Evolutionary conservation across 2,329 filamentous ascomycete species (phyloP), one percentile per base, ranked within the genome.

Genomic region (Plenodomus lindquistii): DNA sequence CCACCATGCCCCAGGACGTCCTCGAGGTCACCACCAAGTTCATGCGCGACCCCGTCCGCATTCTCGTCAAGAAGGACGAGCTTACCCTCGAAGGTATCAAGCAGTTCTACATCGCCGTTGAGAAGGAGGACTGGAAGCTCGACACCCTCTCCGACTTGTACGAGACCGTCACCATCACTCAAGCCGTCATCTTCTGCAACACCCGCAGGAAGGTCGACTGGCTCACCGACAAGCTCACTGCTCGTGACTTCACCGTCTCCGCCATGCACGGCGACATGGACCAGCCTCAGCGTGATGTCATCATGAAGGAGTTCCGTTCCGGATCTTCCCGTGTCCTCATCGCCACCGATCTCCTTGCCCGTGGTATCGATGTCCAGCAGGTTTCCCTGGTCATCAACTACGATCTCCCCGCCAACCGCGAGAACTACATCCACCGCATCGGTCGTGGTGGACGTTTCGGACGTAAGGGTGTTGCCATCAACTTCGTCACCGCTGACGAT

Each of bases 261-360:
- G 92, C 93, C 79, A 97, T 99, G 94, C 94, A 99, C 84, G 94
- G 94, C 76, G 94, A 99, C 74, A 99, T 99, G 94, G 91, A 96
- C 78, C 92, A 97, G 82, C 81, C 80, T 71, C 91, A 97, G 84
- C 92, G 94, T 85, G 94, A 97, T 78, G 84, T 96, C 73, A 99
- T 99, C 79, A 99, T 99, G 94, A 96, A 99, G 86, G 94, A 99
- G 83, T 99, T 99, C 89, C 91, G 94, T 72, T 96, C 92, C 65
- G 94, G 94, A 64, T 97, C 92, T 75, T 97, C 92, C 61, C 92
- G 94, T 88, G 94, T 99, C 65, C 84, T 99, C 72, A 99, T 99
- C 73, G 91, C 94, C 77, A 99, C 94, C 61, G 94, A 99, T 75
- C 85, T 99, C 59, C 84, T 97, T 76, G 94, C 94, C 75, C 93